Evolutionary conservation across 176 grass and related monocot genomes (phyloP), one percentile per base, ranked within the genome.

Genomic region (Oryza punctata): DNA sequence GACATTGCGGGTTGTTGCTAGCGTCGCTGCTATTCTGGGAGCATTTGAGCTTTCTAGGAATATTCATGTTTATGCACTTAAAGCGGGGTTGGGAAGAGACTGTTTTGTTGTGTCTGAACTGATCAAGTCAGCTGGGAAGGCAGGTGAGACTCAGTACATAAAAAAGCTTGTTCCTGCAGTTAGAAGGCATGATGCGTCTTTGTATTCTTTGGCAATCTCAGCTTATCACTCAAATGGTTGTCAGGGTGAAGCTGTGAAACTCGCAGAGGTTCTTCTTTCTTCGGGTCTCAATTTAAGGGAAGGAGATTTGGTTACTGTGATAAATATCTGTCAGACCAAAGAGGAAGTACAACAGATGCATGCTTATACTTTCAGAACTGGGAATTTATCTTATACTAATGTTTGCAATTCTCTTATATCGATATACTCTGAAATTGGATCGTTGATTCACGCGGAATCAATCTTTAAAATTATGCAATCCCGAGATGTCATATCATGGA

Each of bases 321-420:
- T 95, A 47, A 88, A 86, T 70, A 70, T 92, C 14, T 98, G 96
- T 73, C 88, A 87, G 69, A 54, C 67, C 57, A 86, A 72, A 85
- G 79, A 83, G 72, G 96, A 98, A 44, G 82, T 90, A 85, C 84
- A 73, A 27, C 96, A 95, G 85, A 75, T 98, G 21, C 96, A 98
- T 81, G 83, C 79, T 70, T 85, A 82, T 70, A 68, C 82, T 47
- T 29, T 95, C 69, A 98, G 95, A 93, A 77, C 93, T 24, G 91
- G 87, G 85, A 72, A 83, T 21, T 83, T 93, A 46, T 85, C 59
- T 52, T 93, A 88, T 63, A 84, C 81, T 82, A 87, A 88, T 61
- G 91, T 95, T 21, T 61, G 87, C 67, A 98, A 98, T 85, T 73
- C 91, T 84, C 80, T 98, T 82, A 95, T 98, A 70, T 98, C 96